These are phyloP conservation scores for Yarrowia porcina DNA, from an alignment of 805 yeast species.

Conservation along the genomic window DNA sequence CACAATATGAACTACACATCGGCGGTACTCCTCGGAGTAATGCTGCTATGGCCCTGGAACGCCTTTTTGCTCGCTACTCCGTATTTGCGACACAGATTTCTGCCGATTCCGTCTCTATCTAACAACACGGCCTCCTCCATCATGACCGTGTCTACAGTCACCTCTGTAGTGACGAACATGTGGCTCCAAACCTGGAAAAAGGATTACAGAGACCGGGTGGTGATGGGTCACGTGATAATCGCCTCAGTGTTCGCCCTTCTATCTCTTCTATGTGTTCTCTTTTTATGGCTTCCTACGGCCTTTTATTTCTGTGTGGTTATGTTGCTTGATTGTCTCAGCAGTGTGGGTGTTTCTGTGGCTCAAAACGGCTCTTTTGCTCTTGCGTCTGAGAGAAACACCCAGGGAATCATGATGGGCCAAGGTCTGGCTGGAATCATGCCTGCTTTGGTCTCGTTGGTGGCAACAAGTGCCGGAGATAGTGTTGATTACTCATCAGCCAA, in stretches of 20 bases:
- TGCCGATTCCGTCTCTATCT: conserved; percentile 38
- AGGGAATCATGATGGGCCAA: conserved; percentile 92
- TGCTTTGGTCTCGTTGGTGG: conserved; percentile 59
- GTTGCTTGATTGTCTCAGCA: conserved; percentile 59
- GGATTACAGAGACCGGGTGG: conserved; percentile 59
- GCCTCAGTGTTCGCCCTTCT: conserved; percentile 55
- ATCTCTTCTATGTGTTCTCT: conserved; percentile 46
- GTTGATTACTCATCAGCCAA: conserved; percentile 12
- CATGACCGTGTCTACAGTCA: conserved; percentile 80
- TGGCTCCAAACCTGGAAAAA: conserved; percentile 64
- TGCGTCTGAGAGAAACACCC: conserved; percentile 72
- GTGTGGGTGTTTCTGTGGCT: conserved; percentile 74
- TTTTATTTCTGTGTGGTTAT: conserved; percentile 51
- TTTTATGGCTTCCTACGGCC: conserved; percentile 27
- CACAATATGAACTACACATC: conserved; percentile 46
- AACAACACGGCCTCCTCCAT: conserved; percentile 72
- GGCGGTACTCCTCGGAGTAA: conserved; percentile 67
- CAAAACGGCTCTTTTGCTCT: conserved; percentile 91
- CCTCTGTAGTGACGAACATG: conserved; percentile 58
- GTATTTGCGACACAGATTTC: conserved; percentile 65
- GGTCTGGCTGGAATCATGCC: conserved; percentile 94
- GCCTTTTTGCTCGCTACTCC: conserved; percentile 82
- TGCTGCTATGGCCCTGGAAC: conserved; percentile 96
- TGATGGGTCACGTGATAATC: conserved; percentile 58
- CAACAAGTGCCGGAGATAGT: conserved; percentile 39